Base-by-base conservation (phyloP, 129 eudicot genomes). In the Ambrosia artemisiifolia region DNA sequence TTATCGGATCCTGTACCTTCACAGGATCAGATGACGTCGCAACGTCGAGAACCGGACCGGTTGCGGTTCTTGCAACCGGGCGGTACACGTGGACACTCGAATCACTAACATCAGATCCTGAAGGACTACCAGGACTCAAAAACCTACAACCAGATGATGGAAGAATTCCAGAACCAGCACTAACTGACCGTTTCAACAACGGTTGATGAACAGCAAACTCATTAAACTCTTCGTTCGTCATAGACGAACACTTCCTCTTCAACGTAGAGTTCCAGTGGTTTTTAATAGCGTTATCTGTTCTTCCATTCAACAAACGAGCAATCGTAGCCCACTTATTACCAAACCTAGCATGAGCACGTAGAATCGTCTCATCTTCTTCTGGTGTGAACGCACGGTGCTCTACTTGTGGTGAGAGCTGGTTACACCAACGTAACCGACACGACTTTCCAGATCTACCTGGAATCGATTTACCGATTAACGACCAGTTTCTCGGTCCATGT, bases 291-390 rank as follows among this genome's bases (percentile, higher is more conserved):
- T 92, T 92, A 71, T 92, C 97, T 6, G 97, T 92, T 64, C 97
- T 81, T 2, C 97, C 97, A 19, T 86, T 75, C 11, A 91, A 73
- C 20, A 92, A 67, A 0, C 97, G 78, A n/a, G 97, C 97, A 57
- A 92, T 92, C 44, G 97, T 88, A 61, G 97, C 97, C 97, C 97
- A 88, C 75, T 92, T 92, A 82, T 89, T 92, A 7, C 97, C 96
- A 56, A 92, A 84, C 11, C 86, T 69, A n/a, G 91, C 89, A 11
- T 89, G 97, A 57, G 97, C 97, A 12, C 87, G 85, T 19, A 92
- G 46, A 49, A 88, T 92, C 11, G 96, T 89, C 36, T 88, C 96
- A 40, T 92, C 97, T 67, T 92, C 97, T 24, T 91, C 96, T 4
- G 87, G 83, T 40, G 95, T 84, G 44, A 92, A 92, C n/a, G 96